Conservation (phyloP, 2,329 filamentous ascomycete species). For the Claviceps citrina region DNA sequence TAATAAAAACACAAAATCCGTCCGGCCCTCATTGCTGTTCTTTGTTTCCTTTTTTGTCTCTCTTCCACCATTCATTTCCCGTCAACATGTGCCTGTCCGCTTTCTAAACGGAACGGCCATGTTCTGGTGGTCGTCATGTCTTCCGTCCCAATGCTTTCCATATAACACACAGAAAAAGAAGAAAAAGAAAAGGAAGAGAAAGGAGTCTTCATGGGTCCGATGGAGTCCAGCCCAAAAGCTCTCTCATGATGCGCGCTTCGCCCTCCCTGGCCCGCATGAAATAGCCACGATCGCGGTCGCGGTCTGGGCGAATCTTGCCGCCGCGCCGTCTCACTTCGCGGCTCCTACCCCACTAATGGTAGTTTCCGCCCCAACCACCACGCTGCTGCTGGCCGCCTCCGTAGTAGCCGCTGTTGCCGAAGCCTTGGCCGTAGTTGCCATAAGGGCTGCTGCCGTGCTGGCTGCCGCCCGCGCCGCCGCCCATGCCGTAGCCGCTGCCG, state of each 20-base stretch:
- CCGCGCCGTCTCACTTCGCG: slow-evolving; percentile 13
- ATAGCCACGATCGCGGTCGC: slow-evolving; percentile 1
- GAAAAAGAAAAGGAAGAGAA: background rate
- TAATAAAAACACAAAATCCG: slow-evolving; percentile 6
- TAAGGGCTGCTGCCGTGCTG: slow-evolving; percentile 40
- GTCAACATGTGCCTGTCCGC: slow-evolving; percentile 5
- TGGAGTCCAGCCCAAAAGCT: slow-evolving; percentile 8
- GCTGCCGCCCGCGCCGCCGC: slow-evolving; percentile 32
- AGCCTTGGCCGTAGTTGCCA: slow-evolving; percentile 35
- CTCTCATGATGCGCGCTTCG: slow-evolving; percentile 8
- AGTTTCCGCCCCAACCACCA: slow-evolving; percentile 46
- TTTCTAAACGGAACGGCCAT: slow-evolving; percentile 9
- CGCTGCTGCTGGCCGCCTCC: slow-evolving; percentile 28
- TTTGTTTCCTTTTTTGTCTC: slow-evolving; percentile 3
- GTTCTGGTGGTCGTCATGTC: slow-evolving; percentile 18
- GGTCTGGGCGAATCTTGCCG: slow-evolving; percentile 6
- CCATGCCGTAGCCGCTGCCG: slow-evolving; percentile 40
- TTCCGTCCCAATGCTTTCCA: slow-evolving; percentile 14
- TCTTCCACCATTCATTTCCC: slow-evolving; percentile 4
- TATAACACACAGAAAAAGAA: slow-evolving; percentile 5
- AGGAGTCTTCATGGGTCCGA: no score
- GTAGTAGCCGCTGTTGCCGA: slow-evolving; percentile 33
- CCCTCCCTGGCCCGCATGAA: slow-evolving; percentile 2
- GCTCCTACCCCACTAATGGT: slow-evolving; percentile 30
- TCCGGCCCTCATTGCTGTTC: slow-evolving; percentile 5